phyloP scores from a whole-genome alignment of 805 yeast species.

The Wickerhamomyces silvicola region DNA sequence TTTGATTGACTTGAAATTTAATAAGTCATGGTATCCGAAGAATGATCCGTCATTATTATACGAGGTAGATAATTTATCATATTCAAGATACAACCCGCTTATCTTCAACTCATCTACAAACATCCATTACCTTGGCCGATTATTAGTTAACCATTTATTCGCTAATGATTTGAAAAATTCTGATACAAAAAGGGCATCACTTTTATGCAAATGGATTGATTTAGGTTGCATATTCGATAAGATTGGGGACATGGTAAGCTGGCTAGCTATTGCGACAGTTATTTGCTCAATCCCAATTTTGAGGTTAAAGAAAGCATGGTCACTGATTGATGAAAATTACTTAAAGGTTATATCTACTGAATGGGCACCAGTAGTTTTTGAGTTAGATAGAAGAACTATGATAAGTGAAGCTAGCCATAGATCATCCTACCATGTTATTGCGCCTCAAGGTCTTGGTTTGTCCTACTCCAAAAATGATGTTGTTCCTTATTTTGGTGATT shows the following conservation, averaged over 20 bases:
- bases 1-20: constrained; percentile 59
- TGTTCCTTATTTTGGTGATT: constrained; percentile 88
- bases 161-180: constrained; percentile 32
- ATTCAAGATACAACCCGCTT: constrained; percentile 61
- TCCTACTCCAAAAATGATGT: constrained; percentile 69
- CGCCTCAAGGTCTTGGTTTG: constrained; percentile 82
- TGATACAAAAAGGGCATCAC: constrained; percentile 47
- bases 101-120: constrained; percentile 61
- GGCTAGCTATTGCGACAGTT: constrained; percentile 85
- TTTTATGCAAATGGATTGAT: constrained; percentile 78
- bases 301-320: constrained; percentile 72
- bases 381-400: constrained; percentile 70
- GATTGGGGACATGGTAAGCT: constrained; percentile 87
- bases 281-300: constrained; percentile 78
- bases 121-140: constrained; percentile 71
- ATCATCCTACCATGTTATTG: constrained; percentile 65
- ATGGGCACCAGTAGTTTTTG: constrained; percentile 93
- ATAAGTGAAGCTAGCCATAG: constrained; percentile 49
- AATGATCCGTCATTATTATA: constrained; percentile 71
- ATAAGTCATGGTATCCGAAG: constrained; percentile 70
- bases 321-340: constrained; percentile 51
- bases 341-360: constrained; percentile 61
- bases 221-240: constrained; percentile 73
- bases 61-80: constrained; percentile 28
- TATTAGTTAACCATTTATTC: constrained; percentile 65